Base-by-base conservation (phyloP, 805 yeast species). In the Metschnikowia noctiluminum region DNA sequence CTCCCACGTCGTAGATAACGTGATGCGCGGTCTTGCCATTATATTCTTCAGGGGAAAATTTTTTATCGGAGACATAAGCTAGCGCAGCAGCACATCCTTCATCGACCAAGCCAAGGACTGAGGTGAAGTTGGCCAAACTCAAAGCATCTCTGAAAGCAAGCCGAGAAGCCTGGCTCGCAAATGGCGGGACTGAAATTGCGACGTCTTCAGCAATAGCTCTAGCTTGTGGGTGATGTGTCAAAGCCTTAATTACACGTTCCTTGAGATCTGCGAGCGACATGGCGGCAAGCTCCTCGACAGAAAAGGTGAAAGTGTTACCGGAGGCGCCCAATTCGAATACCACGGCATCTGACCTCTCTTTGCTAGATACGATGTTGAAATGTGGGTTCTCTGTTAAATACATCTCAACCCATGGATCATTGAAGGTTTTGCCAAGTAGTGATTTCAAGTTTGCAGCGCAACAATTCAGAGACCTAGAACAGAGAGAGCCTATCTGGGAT, bases 61-160 rank as follows among this genome's bases (percentile, higher is more conserved):
- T 65, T 51, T 78, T 78, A 40, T 78, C 76, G 31, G 87, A 74
- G 1, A 89, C 88, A 63, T 81, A 91, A 60, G 89, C 88, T 39
- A 88, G 68, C 1, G 96, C 96, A 13, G 89, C 89, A 2, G 98
- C 94, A n/a, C 89, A 69, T 13, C 97, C 97, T 64, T 92, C 97
- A 61, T 87, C 91, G 2, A 91, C 87, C 46, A 92, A 71, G 1
- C 84, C 81, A 50, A 84, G 77, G 12, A 84, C 79, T 40, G 78
- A 71, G 11, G 69, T 56, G 50, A 84, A 68, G 21, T 85, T 87
- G 2, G 96, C 87, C 44, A 87, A 74, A 42, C 76, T 79, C 34
- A 85, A 87, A 4, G 91, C 81, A 56, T 90, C 96, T 32, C 76
- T 68, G 38, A 89, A 65, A 0, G 96, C 88, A 37, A 70, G 70